A percentile compares a stretch with the other conserved stretches of the same genome.
Conservation (phyloP, 1,284 basidiomycete genomes). For the Phellinidium pouzarii region DNA sequence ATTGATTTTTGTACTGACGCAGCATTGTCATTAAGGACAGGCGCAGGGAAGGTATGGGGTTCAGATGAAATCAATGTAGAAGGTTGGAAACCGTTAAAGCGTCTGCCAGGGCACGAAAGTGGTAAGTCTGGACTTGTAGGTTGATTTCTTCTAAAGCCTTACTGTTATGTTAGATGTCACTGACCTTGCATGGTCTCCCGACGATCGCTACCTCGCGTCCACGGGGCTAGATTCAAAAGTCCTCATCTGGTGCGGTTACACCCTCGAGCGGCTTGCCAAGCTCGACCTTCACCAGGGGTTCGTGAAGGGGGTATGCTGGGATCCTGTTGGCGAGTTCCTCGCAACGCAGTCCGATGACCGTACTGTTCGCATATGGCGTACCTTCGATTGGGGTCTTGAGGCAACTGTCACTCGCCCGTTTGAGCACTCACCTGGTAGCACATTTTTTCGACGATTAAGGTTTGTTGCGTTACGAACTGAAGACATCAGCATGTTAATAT, state of each 20-base stretch:
- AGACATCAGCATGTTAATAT: background rate
- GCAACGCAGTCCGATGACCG: constrained; percentile 97
- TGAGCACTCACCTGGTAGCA: constrained; percentile 88
- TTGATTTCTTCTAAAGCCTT: constrained; percentile 2
- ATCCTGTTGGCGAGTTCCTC: constrained; percentile 93
- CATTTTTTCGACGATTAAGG: constrained; percentile 92
- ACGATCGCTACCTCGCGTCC: constrained; percentile 87
- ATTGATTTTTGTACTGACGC: background rate
- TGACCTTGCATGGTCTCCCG: constrained; percentile 92
- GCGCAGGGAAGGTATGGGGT: constrained; percentile 84
- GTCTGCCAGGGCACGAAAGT: constrained; percentile 89
- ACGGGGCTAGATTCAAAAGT: constrained; percentile 91
- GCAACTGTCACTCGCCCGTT: constrained; percentile 86
- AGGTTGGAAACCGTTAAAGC: constrained; percentile 90
- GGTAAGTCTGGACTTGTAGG: constrained; percentile 45
- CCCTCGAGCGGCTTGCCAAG: constrained; percentile 77
- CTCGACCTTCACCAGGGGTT: constrained; percentile 92
- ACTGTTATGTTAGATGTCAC: constrained; percentile 71
- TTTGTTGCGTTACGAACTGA: constrained; percentile 32
- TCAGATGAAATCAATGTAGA: constrained; percentile 94
- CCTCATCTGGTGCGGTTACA: constrained; percentile 88
- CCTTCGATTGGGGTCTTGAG: constrained; percentile 85
- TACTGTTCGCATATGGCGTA: constrained; percentile 95
- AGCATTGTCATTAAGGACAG: constrained; percentile 40
- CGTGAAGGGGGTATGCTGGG: constrained; percentile 98